Evolutionary conservation across 2,329 filamentous ascomycete species (phyloP).

Genomic region (Aspergillus flavus): DNA sequence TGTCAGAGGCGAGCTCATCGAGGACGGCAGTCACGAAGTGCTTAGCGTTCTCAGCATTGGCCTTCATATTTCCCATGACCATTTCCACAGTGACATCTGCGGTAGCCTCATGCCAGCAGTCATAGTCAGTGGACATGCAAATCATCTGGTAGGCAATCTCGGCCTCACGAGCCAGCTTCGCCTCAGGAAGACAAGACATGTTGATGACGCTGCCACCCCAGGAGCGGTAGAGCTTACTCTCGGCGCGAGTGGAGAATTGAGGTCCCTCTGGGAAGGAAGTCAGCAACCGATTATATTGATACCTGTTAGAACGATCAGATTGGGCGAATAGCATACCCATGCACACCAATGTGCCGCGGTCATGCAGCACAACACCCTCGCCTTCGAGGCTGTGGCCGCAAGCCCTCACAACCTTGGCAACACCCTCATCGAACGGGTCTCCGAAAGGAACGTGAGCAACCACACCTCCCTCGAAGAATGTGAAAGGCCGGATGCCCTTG

Average conservation of each 20-base stretch:
- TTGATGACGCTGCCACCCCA: slow-evolving; percentile 97
- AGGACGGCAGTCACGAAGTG: slow-evolving; percentile 83
- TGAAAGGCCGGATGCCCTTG: slow-evolving; percentile 91
- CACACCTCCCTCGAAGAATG: slow-evolving; percentile 81
- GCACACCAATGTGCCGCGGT: slow-evolving; percentile 81
- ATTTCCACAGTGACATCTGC: slow-evolving; percentile 90
- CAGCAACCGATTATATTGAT: neutral
- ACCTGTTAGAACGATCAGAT: no score
- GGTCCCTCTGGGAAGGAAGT: slow-evolving; percentile 73
- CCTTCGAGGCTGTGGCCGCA: slow-evolving; percentile 79
- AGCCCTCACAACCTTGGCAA: slow-evolving; percentile 74
- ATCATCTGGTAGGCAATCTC: slow-evolving; percentile 98
- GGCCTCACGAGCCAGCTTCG: slow-evolving; percentile 93
- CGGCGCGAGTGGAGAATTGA: slow-evolving; percentile 93
- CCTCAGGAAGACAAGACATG: slow-evolving; percentile 94
- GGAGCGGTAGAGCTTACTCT: slow-evolving; percentile 90
- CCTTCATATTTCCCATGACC: slow-evolving; percentile 95
- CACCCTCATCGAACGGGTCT: slow-evolving; percentile 83
- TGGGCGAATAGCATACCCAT: slow-evolving; percentile 67
- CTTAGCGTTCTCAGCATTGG: slow-evolving; percentile 86
- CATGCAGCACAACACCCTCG: slow-evolving; percentile 82
- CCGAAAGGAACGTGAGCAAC: slow-evolving; percentile 95
- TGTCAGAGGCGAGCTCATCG: slow-evolving; percentile 77
- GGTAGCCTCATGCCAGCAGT: slow-evolving; percentile 87
- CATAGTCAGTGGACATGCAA: slow-evolving; percentile 99